Conservation (phyloP, 805 yeast genomes). For the Candida hispaniensis region DNA sequence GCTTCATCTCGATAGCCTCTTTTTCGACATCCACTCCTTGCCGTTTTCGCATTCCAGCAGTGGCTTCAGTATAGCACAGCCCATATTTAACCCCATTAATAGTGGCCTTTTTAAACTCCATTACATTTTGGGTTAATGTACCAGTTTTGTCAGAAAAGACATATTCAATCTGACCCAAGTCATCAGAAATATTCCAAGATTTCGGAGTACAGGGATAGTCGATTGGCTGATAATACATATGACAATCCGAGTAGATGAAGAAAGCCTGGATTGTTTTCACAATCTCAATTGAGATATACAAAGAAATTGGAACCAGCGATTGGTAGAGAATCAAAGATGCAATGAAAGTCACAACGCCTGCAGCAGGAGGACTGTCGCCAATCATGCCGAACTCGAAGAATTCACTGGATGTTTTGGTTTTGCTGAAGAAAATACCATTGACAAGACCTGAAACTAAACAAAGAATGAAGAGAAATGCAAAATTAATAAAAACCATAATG, state of each 20-base stretch:
- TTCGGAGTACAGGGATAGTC: slow-evolving; percentile 77
- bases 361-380: slow-evolving; percentile 49
- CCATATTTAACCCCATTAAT: slow-evolving; percentile 63
- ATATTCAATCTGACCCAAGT: slow-evolving; percentile 74
- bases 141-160: slow-evolving; percentile 79
- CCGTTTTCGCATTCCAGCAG: slow-evolving; percentile 57
- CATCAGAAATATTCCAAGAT: slow-evolving; percentile 79
- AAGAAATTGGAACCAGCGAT: slow-evolving; percentile 68
- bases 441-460: slow-evolving; percentile 62
- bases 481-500: slow-evolving; percentile 54
- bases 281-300: slow-evolving; percentile 69
- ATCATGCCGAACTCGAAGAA: slow-evolving; percentile 55
- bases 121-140: slow-evolving; percentile 70
- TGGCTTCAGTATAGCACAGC: slow-evolving; percentile 63
- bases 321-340: slow-evolving; percentile 68
- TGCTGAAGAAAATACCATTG: slow-evolving; percentile 53
- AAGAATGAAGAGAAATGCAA: slow-evolving; percentile 48
- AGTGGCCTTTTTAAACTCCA: slow-evolving; percentile 76
- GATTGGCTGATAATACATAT: slow-evolving; percentile 56
- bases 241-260: slow-evolving; percentile 59
- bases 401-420: slow-evolving; percentile 36
- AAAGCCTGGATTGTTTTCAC: slow-evolving; percentile 71
- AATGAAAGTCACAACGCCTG: slow-evolving; percentile 61
- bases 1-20: slow-evolving; percentile 40
- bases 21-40: slow-evolving; percentile 50